A percentile compares a stretch with the other conserved stretches of the same genome.
Evolutionary conservation across 306 rosid species (phyloP).

Genomic region (Vigna reflexopilosa): DNA sequence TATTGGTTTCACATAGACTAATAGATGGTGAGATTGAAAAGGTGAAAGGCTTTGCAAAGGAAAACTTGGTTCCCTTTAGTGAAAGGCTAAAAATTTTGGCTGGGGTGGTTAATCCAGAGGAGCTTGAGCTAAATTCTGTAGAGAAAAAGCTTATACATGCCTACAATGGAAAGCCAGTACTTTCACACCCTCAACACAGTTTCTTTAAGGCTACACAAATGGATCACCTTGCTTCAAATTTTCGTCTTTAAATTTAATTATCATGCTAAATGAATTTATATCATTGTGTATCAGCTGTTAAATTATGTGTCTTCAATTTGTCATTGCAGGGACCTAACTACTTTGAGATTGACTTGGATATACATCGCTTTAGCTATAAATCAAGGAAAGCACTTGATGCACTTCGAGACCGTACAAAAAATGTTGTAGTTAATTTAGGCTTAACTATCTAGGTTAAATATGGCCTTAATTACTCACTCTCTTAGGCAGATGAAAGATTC

Average conservation of each 20-base stretch:
- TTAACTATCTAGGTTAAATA: constrained; percentile 69
- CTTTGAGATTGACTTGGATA: constrained; percentile 82
- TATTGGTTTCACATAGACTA: constrained; percentile 50
- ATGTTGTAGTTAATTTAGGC: constrained; percentile 67
- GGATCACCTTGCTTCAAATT: constrained; percentile 1
- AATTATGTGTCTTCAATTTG: background rate
- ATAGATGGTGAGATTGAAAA: constrained; percentile 69
- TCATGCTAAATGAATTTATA: background rate
- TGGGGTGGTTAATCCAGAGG: constrained; percentile 76
- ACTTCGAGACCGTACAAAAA: constrained; percentile 63
- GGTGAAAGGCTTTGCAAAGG: constrained; percentile 69
- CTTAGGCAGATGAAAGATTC: background rate
- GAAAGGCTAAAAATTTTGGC: constrained; percentile 80
- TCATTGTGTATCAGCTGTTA: background rate
- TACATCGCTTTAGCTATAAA: constrained; percentile 82
- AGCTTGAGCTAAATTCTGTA: constrained; percentile 62
- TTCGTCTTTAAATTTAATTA: background rate
- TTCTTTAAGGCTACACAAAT: constrained; percentile 59
- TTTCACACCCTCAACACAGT: constrained; percentile 82
- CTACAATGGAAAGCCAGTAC: constrained; percentile 84
- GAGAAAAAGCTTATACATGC: constrained; percentile 65
- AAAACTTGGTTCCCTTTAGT: constrained; percentile 62
- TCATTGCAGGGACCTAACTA: constrained; percentile 66
- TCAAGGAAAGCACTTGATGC: constrained; percentile 83
- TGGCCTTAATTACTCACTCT: background rate